Percentiles rank a stretch among this genome's conserved stretches.
Evolutionary conservation across 495 filamentous ascomycete species (phyloP).

Genomic region (Chaetomium tenue): DNA sequence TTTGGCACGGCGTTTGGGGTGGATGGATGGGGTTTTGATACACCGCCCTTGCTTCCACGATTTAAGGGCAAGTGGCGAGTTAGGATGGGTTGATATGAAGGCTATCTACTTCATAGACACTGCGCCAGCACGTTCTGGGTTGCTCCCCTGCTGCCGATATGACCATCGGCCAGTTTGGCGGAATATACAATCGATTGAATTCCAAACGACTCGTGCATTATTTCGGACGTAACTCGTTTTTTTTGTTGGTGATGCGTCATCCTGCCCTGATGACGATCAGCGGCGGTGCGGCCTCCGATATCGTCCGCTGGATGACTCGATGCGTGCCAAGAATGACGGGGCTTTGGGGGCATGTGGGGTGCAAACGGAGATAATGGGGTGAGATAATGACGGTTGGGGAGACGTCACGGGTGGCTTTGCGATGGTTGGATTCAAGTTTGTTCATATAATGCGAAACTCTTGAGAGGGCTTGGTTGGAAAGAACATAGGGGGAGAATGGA

Average conservation of each 20-base stretch:
- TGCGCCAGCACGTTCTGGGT: neutral
- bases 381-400: no score
- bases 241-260: neutral
- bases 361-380: no score
- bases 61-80: neutral
- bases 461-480: no score
- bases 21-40: neutral
- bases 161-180: neutral
- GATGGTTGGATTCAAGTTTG: no score
- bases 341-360: no score
- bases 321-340: constrained; percentile 10
- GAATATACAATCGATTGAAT: neutral
- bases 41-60: neutral
- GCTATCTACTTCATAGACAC: neutral
- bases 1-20: constrained; percentile 11
- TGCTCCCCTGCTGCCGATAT: neutral
- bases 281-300: constrained; percentile 18
- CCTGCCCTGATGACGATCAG: constrained; percentile 1
- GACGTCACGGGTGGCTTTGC: no score
- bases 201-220: no score
- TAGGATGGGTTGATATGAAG: neutral
- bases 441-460: no score
- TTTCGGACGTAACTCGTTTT: no score
- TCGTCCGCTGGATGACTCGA: constrained; percentile 23
- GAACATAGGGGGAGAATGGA: no score